Evolutionary conservation across 78 protist species (phyloP), one percentile per base, ranked within the genome.

Genomic region (Dictyostelium intermedium): DNA sequence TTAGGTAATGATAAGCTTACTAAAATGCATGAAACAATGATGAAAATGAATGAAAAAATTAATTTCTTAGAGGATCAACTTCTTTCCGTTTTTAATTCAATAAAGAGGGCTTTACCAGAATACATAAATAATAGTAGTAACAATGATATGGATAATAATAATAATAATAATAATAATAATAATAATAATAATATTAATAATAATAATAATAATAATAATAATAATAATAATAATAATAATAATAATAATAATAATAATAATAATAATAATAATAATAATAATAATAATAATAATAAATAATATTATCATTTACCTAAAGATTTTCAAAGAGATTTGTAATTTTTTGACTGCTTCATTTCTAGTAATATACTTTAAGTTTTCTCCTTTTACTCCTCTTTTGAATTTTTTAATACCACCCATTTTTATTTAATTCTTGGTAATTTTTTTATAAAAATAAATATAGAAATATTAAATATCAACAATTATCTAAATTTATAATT

Each of bases 301-400:
- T 2, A 63, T 25, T 2, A 37, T 32, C 0, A 23, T 60, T 25
- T 69, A 97, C 97, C 98, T 95, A 92, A 99, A 99, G 39, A 98
- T 97, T 4, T 91, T 87, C 30, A 96, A 83, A n/a, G 94, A 79
- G 3, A 98, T 41, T 87, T 97, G 99, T 76, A 99, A 95, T 61
- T 92, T 87, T 35, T 93, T 81, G 16, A 96, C 34, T 0, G 99
- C 99, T 69, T 84, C 94, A 27, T 73, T 85, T 41, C 99, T 91
- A 8, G 98, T 95, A 35, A 98, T 89, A 95, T 85, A 99, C 25
- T 76, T 73, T 18, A 85, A 39, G 72, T 74, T 83, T 69, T 92
- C 96, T 63, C 96, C 96, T 45, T 85, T 86, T 11, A 45, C 82
- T 30, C 89, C 83, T 41, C 78, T 92, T 50, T 92, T 92, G 20